These are phyloP conservation scores for Penicillium atrosanguineum DNA, from an alignment of 495 filamentous ascomycete species.

Conservation along the genomic window DNA sequence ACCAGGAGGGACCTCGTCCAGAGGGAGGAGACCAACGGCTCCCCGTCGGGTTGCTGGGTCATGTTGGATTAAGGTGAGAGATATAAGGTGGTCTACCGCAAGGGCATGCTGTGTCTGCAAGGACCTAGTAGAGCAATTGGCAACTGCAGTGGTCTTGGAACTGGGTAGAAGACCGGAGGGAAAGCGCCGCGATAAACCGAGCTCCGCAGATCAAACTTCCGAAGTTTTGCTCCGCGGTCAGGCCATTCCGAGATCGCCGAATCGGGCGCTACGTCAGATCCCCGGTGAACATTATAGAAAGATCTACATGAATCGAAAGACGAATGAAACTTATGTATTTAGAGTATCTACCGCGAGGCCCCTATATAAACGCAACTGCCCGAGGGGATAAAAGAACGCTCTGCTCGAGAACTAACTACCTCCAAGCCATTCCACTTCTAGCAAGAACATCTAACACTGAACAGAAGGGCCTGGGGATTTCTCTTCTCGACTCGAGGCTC, in stretches of 20 bases:
- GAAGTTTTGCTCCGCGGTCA: conserved; percentile 30
- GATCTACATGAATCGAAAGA: background rate
- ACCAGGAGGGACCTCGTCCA: conserved; percentile 49
- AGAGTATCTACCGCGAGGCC: conserved; percentile 2
- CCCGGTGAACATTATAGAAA: background rate
- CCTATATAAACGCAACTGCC: background rate
- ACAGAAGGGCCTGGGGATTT: background rate
- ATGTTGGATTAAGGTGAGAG: conserved; percentile 17
- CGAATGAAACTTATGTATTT: conserved; percentile 1
- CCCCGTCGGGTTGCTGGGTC: conserved; percentile 30
- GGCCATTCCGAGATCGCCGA: conserved; percentile 28
- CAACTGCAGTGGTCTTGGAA: background rate
- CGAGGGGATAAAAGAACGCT: background rate
- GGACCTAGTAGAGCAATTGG: background rate
- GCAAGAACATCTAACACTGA: background rate
- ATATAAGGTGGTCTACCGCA: conserved; percentile 7
- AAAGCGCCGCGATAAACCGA: conserved; percentile 8
- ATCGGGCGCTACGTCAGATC: conserved; percentile 11
- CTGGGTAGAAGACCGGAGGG: conserved; percentile 1
- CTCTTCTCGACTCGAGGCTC: background rate
- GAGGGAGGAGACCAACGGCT: conserved; percentile 40
- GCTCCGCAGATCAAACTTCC: conserved; percentile 22
- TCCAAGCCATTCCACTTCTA: background rate
- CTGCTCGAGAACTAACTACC: background rate
- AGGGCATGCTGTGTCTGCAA: conserved; percentile 11